Conservation (phyloP, 2,329 filamentous ascomycete species). For the Colletotrichum orchidophilum region DNA sequence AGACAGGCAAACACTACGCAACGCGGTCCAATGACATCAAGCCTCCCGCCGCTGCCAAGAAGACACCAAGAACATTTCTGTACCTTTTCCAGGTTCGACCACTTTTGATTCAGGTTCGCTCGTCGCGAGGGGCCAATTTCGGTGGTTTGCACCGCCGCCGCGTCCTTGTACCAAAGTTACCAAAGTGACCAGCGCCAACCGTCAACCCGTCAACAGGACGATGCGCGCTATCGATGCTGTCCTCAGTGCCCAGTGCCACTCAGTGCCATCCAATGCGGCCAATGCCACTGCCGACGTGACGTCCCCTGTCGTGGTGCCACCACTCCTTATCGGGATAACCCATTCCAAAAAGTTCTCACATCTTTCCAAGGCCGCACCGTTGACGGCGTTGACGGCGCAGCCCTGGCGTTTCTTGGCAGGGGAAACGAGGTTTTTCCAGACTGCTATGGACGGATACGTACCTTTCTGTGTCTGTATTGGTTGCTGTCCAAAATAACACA, state of each 20-base stretch:
- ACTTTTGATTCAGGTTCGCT: no score
- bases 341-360: constrained; percentile 7
- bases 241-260: constrained; percentile 7
- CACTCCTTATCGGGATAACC: constrained; percentile 20
- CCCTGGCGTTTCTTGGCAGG: constrained; percentile 18
- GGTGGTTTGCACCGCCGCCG: neutral
- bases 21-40: neutral
- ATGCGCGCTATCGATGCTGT: neutral
- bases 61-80: neutral
- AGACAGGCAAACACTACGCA: constrained; percentile 1
- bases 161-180: neutral
- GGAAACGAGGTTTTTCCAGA: constrained; percentile 7
- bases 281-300: constrained; percentile 24
- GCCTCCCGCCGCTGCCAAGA: neutral
- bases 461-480: neutral
- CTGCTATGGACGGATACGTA: neutral
- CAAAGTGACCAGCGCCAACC: neutral
- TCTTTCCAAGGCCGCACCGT: constrained; percentile 23
- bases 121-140: neutral
- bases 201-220: neutral
- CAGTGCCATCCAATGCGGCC: neutral
- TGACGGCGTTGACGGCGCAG: constrained; percentile 4
- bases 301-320: constrained; percentile 6
- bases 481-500: neutral
- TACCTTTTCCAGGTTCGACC: no score